phyloP scores from a whole-genome alignment of 148 eudicot species.

The Amaranthus palmeri region DNA sequence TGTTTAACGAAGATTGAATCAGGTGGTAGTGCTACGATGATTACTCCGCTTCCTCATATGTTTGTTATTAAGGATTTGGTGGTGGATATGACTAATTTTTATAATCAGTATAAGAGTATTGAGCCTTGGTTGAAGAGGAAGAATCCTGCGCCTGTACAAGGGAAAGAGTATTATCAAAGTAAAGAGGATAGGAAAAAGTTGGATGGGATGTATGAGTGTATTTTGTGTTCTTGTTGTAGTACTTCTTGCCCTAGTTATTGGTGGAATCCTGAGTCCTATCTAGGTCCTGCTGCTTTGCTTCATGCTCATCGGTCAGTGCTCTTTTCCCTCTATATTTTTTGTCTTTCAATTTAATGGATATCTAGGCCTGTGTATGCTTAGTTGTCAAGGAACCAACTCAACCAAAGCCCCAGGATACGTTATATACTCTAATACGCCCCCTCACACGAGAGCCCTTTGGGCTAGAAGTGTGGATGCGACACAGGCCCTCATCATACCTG shows the following conservation, averaged over 20 bases:
- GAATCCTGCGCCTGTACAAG: conserved; percentile 34
- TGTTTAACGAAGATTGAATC: conserved; percentile 66
- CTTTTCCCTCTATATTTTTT: background rate
- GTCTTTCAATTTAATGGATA: too few species aligned
- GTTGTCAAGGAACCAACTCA: too few species aligned
- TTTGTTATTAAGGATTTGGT: conserved; percentile 94
- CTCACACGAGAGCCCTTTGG: too few species aligned
- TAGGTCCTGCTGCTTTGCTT: conserved; percentile 95
- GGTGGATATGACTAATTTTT: conserved; percentile 96
- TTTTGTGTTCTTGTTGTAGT: conserved; percentile 88
- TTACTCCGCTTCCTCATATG: conserved; percentile 94
- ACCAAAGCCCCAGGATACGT: too few species aligned
- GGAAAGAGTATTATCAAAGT: conserved; percentile 78
- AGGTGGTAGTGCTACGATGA: conserved; percentile 19
- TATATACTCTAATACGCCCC: too few species aligned
- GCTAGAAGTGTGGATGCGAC: too few species aligned
- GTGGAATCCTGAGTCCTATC: conserved; percentile 97
- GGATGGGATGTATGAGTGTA: conserved; percentile 99
- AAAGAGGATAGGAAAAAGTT: conserved; percentile 88
- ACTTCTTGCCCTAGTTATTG: conserved; percentile 98
- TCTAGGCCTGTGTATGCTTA: too few species aligned
- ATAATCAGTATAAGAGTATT: conserved; percentile 89
- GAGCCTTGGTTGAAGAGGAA: conserved; percentile 99
- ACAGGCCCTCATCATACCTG: too few species aligned
- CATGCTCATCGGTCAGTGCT: conserved; percentile 75